phyloP scores from a whole-genome alignment of 192 early-diverging fungal species.

The Jimgerdemannia lactiflua region DNA sequence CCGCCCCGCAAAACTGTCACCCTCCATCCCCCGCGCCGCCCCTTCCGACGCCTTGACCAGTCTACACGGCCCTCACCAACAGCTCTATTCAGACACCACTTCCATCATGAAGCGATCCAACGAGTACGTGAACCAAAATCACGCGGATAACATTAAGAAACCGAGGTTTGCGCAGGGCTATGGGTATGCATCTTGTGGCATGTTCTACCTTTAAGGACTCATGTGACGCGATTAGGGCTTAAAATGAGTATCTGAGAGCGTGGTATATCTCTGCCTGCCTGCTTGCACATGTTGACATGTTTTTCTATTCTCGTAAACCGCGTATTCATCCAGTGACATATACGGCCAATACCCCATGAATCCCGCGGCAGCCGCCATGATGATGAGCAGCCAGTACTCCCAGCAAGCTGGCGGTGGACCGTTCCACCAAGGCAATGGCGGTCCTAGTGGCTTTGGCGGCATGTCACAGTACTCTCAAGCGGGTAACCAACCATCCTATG shows the following conservation, averaged over 20 bases:
- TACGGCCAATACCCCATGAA: conserved; percentile 22
- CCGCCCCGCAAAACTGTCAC: not conserved
- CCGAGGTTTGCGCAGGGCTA: conserved; percentile 51
- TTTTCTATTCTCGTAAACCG: too few species aligned
- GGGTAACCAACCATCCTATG: not conserved
- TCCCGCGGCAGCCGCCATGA: conserved; percentile 14
- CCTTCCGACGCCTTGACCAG: not conserved
- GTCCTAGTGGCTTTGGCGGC: not conserved
- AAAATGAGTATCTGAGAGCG: too few species aligned
- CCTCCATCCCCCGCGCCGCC: not conserved
- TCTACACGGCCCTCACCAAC: not conserved
- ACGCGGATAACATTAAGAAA: conserved; percentile 51
- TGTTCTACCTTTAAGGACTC: too few species aligned
- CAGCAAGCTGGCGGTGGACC: not conserved
- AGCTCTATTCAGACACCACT: not conserved
- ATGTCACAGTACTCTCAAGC: not conserved
- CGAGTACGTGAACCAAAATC: conserved; percentile 50
- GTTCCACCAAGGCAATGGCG: not conserved
- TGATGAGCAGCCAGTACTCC: conserved; percentile 1
- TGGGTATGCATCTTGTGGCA: not conserved
- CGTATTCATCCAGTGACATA: not conserved
- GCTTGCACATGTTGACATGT: too few species aligned
- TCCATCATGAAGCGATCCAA: conserved; percentile 56
- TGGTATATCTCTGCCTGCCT: too few species aligned
- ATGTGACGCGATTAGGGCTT: too few species aligned